phyloP scores from a whole-genome alignment of 768 basidiomycete genomes.

The Tephrocybe sp. region DNA sequence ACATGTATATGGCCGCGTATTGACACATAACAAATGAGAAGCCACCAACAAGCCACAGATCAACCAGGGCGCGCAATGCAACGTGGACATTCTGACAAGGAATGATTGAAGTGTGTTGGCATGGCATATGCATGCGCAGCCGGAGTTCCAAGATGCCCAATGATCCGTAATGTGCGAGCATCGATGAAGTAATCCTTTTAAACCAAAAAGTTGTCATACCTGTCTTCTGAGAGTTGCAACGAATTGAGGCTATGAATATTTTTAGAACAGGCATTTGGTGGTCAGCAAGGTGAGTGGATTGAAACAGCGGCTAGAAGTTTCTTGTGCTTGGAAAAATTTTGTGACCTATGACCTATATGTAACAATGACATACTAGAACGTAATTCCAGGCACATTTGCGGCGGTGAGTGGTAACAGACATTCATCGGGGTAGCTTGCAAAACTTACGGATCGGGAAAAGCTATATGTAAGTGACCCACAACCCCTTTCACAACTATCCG shows the following conservation, averaged over 20 bases:
- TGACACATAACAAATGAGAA: conserved; percentile 17
- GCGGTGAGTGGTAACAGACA: background rate
- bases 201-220: background rate
- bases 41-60: conserved; percentile 6
- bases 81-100: conserved; percentile 2
- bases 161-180: conserved; percentile 14
- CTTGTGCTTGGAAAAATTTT: background rate
- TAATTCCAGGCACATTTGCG: background rate
- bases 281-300: no score
- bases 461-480: background rate
- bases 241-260: no score
- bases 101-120: conserved; percentile 8
- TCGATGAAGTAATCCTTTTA: conserved; percentile 6
- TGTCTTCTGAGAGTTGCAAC: background rate
- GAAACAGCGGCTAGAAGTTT: no score
- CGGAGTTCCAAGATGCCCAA: conserved; percentile 1
- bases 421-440: no score
- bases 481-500: no score
- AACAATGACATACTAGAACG: background rate
- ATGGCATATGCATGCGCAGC: no score
- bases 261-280: no score
- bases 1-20: background rate
- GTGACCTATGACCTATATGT: background rate
- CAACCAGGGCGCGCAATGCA: conserved; percentile 8
- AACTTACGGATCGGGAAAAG: background rate